These are phyloP conservation scores for Fusarium vanettenii DNA, from an alignment of 2,329 filamentous ascomycete species.

Conservation along the genomic window DNA sequence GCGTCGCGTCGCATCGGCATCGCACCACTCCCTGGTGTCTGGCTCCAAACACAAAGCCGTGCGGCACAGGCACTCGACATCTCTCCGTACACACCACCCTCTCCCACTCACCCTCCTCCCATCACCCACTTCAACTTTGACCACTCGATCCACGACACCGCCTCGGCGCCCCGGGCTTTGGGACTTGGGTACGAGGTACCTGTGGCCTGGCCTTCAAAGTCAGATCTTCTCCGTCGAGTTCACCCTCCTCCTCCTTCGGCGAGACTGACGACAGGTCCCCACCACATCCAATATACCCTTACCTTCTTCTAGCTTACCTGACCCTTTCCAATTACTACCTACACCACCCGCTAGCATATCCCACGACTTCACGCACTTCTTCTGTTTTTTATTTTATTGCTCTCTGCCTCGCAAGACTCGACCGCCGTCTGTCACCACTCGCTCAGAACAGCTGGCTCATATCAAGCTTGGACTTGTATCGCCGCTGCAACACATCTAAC, in stretches of 20 bases:
- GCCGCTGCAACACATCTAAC: constrained; percentile 21
- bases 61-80: constrained; percentile 26
- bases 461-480: constrained; percentile 2
- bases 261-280: constrained; percentile 41
- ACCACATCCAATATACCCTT: constrained; percentile 43
- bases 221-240: constrained; percentile 38
- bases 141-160: constrained; percentile 45
- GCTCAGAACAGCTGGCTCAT: constrained; percentile 33
- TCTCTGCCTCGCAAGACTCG: constrained; percentile 23
- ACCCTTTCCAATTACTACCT: constrained; percentile 41
- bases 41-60: constrained; percentile 32
- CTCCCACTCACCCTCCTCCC: constrained; percentile 15
- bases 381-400: constrained; percentile 26
- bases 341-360: constrained; percentile 40
- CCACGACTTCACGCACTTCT: constrained; percentile 37
- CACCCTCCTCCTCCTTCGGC: constrained; percentile 30
- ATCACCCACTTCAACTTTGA: constrained; percentile 33
- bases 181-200: constrained; percentile 41
- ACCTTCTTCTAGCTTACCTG: constrained; percentile 38
- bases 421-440: constrained; percentile 34
- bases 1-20: constrained; percentile 31
- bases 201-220: constrained; percentile 26
- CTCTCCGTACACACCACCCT: constrained; percentile 34
- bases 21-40: constrained; percentile 33
- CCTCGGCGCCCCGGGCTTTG: constrained; percentile 42